These are phyloP conservation scores for Luffa acutangula DNA, from an alignment of 306 rosid genomes.

Conservation along the genomic window DNA sequence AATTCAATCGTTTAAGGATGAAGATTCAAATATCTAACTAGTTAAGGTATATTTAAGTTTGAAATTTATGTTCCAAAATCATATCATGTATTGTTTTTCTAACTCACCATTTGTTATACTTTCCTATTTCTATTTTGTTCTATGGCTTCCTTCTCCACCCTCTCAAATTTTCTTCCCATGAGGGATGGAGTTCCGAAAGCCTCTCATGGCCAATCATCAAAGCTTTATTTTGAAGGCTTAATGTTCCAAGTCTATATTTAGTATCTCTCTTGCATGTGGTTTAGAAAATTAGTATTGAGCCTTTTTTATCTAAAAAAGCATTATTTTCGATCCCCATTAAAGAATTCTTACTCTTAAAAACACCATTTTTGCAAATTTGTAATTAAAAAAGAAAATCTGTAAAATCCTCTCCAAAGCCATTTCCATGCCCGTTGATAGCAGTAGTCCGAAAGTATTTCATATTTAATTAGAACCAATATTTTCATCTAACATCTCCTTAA, in stretches of 20 bases:
- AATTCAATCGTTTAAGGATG: too few relatives aligned
- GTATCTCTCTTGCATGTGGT: not conserved
- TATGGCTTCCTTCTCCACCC: too few relatives aligned
- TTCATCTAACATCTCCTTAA: too few relatives aligned
- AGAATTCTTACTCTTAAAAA: not conserved
- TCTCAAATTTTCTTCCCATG: too few relatives aligned
- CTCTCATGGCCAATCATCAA: constrained; percentile 2
- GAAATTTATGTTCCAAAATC: too few relatives aligned
- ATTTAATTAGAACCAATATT: not conserved
- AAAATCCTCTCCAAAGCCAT: too few relatives aligned
- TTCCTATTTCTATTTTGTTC: too few relatives aligned
- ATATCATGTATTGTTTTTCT: too few relatives aligned
- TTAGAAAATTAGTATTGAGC: not conserved
- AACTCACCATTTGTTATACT: too few relatives aligned
- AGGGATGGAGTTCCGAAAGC: not conserved
- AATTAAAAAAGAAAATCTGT: not conserved
- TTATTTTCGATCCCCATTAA: not conserved
- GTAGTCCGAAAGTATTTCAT: not conserved
- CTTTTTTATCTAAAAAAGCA: not conserved
- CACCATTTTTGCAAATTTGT: not conserved
- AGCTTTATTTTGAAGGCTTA: not conserved
- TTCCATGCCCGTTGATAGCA: not conserved
- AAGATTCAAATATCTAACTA: too few relatives aligned
- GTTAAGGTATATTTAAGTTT: too few relatives aligned
- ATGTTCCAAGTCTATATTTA: not conserved